These are phyloP conservation scores for Lepiota venenata DNA, from an alignment of 768 basidiomycete species.

Conservation along the genomic window DNA sequence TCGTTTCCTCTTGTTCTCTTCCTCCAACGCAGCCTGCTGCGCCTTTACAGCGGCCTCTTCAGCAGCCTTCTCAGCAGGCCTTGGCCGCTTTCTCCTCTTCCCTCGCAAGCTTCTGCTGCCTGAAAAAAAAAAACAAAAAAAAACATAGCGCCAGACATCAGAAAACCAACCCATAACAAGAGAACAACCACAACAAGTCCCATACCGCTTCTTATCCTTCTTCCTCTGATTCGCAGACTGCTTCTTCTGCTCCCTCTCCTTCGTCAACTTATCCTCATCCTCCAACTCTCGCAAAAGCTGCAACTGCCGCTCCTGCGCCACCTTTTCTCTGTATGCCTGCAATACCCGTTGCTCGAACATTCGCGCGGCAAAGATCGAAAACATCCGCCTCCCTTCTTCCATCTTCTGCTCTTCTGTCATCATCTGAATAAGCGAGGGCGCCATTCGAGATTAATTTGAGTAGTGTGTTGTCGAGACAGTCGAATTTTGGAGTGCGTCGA, in stretches of 20 bases:
- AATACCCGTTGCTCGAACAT: constrained; percentile 99
- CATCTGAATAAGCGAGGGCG: constrained; percentile 34
- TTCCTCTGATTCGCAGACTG: constrained; percentile 98
- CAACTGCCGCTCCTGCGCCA: constrained; percentile 92
- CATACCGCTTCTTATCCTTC: constrained; percentile 90
- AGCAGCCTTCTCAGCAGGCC: constrained; percentile 82
- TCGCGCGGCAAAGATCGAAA: constrained; percentile 97
- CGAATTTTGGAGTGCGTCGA: no score
- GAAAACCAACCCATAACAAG: constrained; percentile 8
- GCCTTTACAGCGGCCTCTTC: constrained; percentile 80
- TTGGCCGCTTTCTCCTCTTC: constrained; percentile 86
- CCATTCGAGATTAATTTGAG: constrained; percentile 6
- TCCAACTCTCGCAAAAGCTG: constrained; percentile 94
- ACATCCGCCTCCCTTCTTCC: constrained; percentile 99
- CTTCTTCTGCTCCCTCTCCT: constrained; percentile 91
- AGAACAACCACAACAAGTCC: constrained; percentile 9
- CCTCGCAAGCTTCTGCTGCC: constrained; percentile 89
- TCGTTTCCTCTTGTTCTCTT: constrained; percentile 73
- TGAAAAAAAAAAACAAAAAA: constrained; percentile 26
- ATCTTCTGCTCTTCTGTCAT: constrained; percentile 98
- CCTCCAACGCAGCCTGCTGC: constrained; percentile 74
- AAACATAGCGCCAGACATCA: constrained; percentile 7
- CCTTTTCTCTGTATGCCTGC: constrained; percentile 93
- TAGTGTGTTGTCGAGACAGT: background rate
- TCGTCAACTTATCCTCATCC: constrained; percentile 85